phyloP scores from a whole-genome alignment of 495 filamentous ascomycete species.

The Lichenothelia convexa region DNA sequence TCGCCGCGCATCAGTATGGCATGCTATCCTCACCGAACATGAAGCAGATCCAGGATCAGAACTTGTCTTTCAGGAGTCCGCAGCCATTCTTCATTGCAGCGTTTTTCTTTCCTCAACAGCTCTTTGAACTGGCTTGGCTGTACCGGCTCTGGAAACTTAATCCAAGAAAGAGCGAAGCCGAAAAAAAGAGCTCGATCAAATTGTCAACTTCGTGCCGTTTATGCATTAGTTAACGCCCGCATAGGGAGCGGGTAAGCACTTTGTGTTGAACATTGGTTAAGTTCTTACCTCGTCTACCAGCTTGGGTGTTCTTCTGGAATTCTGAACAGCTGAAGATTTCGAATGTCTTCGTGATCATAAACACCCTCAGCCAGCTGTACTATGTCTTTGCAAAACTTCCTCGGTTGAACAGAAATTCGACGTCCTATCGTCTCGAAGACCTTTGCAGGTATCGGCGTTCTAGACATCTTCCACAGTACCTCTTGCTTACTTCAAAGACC shows the following conservation, averaged over 20 bases:
- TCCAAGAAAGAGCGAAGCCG: constrained; percentile 14
- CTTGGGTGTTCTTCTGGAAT: constrained; percentile 43
- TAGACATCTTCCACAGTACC: constrained; percentile 34
- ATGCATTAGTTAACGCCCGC: constrained; percentile 30
- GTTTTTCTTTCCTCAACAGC: constrained; percentile 37
- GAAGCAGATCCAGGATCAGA: constrained; percentile 30
- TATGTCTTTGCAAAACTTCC: constrained; percentile 26
- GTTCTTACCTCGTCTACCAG: constrained; percentile 7
- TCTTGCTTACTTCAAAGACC: constrained; percentile 29
- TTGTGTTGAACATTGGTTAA: not conserved
- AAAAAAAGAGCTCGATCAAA: constrained; percentile 18
- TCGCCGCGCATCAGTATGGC: constrained; percentile 30
- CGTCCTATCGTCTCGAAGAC: constrained; percentile 29
- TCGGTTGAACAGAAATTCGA: constrained; percentile 27
- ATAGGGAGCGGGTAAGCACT: constrained; percentile 24
- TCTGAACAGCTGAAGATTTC: constrained; percentile 22
- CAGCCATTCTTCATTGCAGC: constrained; percentile 33
- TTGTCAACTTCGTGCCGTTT: constrained; percentile 28
- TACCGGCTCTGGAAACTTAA: constrained; percentile 29
- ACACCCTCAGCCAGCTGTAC: constrained; percentile 30
- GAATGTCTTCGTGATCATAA: constrained; percentile 32
- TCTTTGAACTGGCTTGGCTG: constrained; percentile 33
- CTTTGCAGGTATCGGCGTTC: constrained; percentile 34
- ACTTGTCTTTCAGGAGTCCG: constrained; percentile 32
- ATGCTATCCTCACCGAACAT: constrained; percentile 29